Base-by-base conservation (phyloP, 2,329 filamentous ascomycete genomes). In the Nigrospora osmanthi region DNA sequence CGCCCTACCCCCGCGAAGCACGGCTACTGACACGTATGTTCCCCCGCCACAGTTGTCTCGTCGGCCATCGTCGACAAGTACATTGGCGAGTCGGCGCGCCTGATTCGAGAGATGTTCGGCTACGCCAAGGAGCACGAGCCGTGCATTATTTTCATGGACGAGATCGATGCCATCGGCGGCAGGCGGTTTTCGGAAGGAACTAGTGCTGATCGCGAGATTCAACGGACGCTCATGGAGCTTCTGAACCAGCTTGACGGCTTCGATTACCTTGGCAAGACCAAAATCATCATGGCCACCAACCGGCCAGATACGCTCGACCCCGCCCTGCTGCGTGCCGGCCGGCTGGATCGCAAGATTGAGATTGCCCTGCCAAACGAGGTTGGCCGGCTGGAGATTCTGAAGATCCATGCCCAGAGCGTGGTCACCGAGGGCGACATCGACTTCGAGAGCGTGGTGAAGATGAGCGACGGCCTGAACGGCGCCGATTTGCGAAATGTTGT, bases 91-190 rank as follows among this genome's bases (percentile, higher is more conserved):
- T 98, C 93, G 11, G 93, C 93, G 34, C 85, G 94, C 54, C 75
- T 98, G 54, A 98, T 98, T 60, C 84, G 93, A 65, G 93, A 98
- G 68, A 98, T 98, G 94, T 98, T 98, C 62, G 94, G 93, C 47
- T 98, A 98, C 62, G 93, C 94, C 59, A 97, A 96, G 70, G 94
- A 98, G 66, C 93, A 98, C 66, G 93, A 98, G 68, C 93, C 93
- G 35, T 98, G 93, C 67, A 98, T 98, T 67, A 98, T 98, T 70
- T 98, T 98, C 79, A 98, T 98, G 93, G 94, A 98, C 75, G 93
- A 98, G 71, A 98, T 98, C 62, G 93, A 98, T 62, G 93, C 93
- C 61, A 98, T 98, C 60, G 93, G 93, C 65, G 94, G 94, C 51
- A 82, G 94, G 58, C 81, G 93, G 58, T 98, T 98, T 69, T 95